Percentiles rank a stretch among this genome's conserved stretches.
Conservation (phyloP, 768 basidiomycete genomes). For the Xerocomus brunneocitrinus region DNA sequence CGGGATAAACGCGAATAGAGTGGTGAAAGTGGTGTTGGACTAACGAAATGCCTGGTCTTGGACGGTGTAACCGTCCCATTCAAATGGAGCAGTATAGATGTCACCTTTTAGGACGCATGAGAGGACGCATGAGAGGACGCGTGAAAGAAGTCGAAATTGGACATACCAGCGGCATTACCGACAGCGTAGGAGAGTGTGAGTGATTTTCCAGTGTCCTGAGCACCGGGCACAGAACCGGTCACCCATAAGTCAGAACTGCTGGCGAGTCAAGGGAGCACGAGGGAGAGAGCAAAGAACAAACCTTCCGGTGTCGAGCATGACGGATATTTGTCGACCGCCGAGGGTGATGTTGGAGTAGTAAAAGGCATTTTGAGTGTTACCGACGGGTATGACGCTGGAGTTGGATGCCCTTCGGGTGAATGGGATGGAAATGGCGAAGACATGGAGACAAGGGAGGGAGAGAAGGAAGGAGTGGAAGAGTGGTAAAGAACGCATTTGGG, state of each 20-base stretch:
- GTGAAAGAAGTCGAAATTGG: background rate
- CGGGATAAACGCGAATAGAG: background rate
- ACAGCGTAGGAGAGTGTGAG: constrained; percentile 64
- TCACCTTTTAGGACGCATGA: constrained; percentile 39
- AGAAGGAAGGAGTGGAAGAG: constrained; percentile 21
- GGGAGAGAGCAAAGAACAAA: constrained; percentile 17
- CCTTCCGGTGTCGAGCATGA: constrained; percentile 80
- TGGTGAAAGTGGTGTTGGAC: constrained; percentile 19
- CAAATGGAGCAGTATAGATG: constrained; percentile 47
- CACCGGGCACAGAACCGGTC: constrained; percentile 41
- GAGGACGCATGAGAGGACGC: background rate
- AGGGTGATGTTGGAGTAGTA: constrained; percentile 71
- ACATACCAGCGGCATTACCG: constrained; percentile 56
- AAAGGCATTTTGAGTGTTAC: constrained; percentile 66
- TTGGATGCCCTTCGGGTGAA: constrained; percentile 29
- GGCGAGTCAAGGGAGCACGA: constrained; percentile 3
- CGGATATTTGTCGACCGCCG: constrained; percentile 50
- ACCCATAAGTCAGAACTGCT: constrained; percentile 76
- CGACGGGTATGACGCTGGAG: constrained; percentile 39
- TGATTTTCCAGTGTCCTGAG: constrained; percentile 53
- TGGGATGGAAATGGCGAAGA: constrained; percentile 31
- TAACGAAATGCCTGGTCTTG: constrained; percentile 63
- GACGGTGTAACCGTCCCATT: constrained; percentile 55
- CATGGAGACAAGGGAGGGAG: constrained; percentile 11
- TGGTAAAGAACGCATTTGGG: constrained; percentile 18